phyloP scores from a whole-genome alignment of 331 rosid species.

The Malus hybrid region DNA sequence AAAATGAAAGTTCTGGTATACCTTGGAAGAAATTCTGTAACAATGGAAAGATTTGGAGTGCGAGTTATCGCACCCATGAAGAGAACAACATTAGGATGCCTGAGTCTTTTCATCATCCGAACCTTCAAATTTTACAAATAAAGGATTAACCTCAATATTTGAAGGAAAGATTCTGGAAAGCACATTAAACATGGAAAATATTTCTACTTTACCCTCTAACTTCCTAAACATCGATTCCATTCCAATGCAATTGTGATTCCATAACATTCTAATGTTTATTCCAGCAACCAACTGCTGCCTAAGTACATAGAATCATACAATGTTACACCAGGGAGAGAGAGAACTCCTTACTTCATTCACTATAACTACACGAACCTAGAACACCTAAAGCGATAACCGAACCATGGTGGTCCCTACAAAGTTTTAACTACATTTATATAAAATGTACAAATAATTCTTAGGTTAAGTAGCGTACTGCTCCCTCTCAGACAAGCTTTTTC shows the following conservation, averaged over 20 bases:
- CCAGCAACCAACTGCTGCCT: too few species aligned
- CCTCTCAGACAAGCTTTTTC: too few species aligned
- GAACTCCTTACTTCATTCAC: background rate
- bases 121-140: constrained; percentile 48
- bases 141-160: constrained; percentile 4
- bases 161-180: background rate
- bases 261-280: too few species aligned
- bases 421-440: too few species aligned
- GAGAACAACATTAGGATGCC: constrained; percentile 97
- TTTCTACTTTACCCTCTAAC: background rate
- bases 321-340: background rate
- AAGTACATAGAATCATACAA: too few species aligned
- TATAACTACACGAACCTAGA: background rate
- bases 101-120: constrained; percentile 76
- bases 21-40: constrained; percentile 97
- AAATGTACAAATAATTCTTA: too few species aligned
- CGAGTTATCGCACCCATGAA: constrained; percentile 97
- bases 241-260: too few species aligned
- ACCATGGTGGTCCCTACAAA: too few species aligned
- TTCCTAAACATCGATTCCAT: too few species aligned
- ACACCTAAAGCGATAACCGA: background rate
- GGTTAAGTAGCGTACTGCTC: too few species aligned
- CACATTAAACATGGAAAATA: background rate
- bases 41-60: constrained; percentile 81
- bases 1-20: constrained; percentile 22